Evolutionary conservation across 768 basidiomycete genomes (phyloP), one percentile per base, ranked within the genome.

Genomic region (Pisolithus albus): DNA sequence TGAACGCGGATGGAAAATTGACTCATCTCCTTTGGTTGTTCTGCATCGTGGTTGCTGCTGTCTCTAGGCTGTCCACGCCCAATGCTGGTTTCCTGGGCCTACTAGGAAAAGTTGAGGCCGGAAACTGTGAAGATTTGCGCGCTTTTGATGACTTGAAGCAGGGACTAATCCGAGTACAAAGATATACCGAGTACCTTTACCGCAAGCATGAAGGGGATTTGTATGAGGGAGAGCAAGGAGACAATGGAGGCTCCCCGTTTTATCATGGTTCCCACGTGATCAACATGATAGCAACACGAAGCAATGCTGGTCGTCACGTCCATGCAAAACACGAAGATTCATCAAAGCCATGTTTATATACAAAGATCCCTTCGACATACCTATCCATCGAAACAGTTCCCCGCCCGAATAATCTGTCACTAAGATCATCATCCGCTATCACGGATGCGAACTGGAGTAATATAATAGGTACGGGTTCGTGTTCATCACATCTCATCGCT

Each of bases 1-100:
- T 81, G 48, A 74, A 82, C 56, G 67, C 69, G 15, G 82, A 83
- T 56, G 80, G 79, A 2, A 74, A 66, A 55, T 59, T 81, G 40
- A 79, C 80, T 1, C 70, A 73, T 54, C 64, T 66, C 32, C 66
- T 83, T 5, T 82, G 81, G 81, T 51, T 75, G 9, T 60, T 73
- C 46, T 71, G 73, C 56, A 59, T 68, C 36, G 59, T 77, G 18
- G 50, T 60, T 48, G 64, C 61, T 28, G 21, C 57, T 47, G 59
- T 59, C 47, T 54, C 55, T 45, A 47, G 47, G 38, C 51, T 46
- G 56, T 18, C 56, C 39, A 52, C 50, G 19, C 55, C 46, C 1
- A 42, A 37, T 18, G 8, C 58, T 49, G 56, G 52, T 46, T 50
- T 66, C 51, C 40, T 39, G 38, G 57, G 49, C 41, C 11, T 59